Conservation (phyloP, 352 stramenopile genomes). For the Thalassiosira sp. region DNA sequence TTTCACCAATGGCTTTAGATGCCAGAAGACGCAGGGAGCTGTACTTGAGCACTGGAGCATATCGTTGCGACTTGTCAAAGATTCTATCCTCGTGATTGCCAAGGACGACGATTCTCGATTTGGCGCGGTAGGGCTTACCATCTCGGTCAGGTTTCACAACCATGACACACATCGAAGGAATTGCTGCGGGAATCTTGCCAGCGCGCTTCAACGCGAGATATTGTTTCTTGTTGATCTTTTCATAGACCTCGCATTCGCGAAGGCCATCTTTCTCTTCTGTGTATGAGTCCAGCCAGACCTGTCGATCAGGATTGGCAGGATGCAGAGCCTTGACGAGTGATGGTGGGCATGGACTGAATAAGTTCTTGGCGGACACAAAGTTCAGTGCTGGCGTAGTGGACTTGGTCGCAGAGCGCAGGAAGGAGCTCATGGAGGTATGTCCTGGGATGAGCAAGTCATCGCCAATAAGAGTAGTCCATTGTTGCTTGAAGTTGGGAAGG, state of each 20-base stretch:
- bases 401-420: background rate
- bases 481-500: slow-evolving; percentile 6
- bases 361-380: slow-evolving; percentile 1
- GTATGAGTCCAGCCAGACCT: slow-evolving; percentile 12
- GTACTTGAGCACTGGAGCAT: slow-evolving; percentile 24
- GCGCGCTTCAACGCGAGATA: background rate
- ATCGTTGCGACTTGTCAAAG: slow-evolving; percentile 12
- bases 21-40: slow-evolving; percentile 10
- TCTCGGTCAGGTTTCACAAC: slow-evolving; percentile 21
- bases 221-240: background rate
- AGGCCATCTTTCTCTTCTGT: slow-evolving; percentile 15
- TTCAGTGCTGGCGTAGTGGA: background rate
- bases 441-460: slow-evolving; percentile 16
- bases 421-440: slow-evolving; percentile 9
- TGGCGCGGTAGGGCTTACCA: slow-evolving; percentile 8
- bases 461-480: background rate
- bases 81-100: slow-evolving; percentile 30
- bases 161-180: slow-evolving; percentile 33
- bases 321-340: slow-evolving; percentile 14
- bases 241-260: background rate
- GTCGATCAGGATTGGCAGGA: slow-evolving; percentile 16
- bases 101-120: slow-evolving; percentile 27
- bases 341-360: slow-evolving; percentile 7
- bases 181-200: background rate
- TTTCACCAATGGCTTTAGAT: slow-evolving; percentile 2